Conservation (phyloP, 441 rosid genomes). For the Pelargonium fulgidum region DNA sequence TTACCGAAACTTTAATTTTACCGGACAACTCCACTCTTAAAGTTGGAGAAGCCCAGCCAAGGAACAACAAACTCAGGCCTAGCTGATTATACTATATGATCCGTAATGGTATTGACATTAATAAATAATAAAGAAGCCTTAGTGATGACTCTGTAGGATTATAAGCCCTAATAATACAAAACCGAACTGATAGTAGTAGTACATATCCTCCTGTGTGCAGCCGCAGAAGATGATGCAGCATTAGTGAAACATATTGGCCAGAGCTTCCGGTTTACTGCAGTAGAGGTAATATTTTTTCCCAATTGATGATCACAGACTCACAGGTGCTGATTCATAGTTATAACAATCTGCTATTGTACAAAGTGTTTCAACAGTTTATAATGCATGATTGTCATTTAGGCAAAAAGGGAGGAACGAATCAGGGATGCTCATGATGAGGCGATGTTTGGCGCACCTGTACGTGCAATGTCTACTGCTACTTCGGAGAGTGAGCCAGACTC, state of each 20-base stretch:
- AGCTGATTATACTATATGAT: background rate
- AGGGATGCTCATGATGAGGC: conserved; percentile 86
- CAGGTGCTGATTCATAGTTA: background rate
- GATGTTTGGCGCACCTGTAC: conserved; percentile 70
- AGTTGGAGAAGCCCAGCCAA: background rate
- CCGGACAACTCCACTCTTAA: background rate
- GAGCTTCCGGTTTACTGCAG: conserved; percentile 71
- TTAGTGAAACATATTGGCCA: conserved; percentile 80
- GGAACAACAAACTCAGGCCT: background rate
- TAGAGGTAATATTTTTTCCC: conserved; percentile 47
- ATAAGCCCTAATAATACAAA: conserved; percentile 9
- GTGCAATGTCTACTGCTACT: conserved; percentile 22
- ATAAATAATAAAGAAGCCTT: too few species aligned
- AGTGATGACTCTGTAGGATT: background rate
- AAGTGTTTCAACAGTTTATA: background rate
- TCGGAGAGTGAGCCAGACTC: conserved; percentile 32
- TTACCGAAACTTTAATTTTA: background rate
- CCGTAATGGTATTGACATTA: background rate
- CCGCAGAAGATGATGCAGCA: conserved; percentile 68
- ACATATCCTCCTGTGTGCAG: conserved; percentile 32
- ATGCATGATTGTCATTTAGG: conserved; percentile 28
- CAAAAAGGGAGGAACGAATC: conserved; percentile 57
- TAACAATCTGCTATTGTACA: background rate
- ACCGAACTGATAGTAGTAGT: conserved; percentile 11
- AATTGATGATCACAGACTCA: conserved; percentile 3